Percentiles rank a stretch among this genome's conserved stretches.
These are phyloP conservation scores for Cryptococcus floricola DNA, from an alignment of 1,284 basidiomycete genomes.

Conservation along the genomic window DNA sequence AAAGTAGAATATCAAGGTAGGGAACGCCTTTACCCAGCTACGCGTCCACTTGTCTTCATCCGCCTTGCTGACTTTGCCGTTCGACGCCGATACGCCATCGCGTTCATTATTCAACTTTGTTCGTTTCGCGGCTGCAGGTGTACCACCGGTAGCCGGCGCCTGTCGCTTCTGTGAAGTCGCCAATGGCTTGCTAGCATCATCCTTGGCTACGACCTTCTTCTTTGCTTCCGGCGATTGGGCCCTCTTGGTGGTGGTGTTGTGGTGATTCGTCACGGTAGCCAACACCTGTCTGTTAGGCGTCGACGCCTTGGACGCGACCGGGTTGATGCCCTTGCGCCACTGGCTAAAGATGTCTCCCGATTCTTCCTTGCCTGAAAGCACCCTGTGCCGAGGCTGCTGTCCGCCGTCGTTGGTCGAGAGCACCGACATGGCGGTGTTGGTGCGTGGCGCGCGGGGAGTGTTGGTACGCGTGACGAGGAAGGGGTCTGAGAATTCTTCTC, in stretches of 20 bases:
- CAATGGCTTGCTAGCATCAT: background rate
- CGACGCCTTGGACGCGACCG: background rate
- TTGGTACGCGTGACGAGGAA: background rate
- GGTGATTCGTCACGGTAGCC: conserved; percentile 12
- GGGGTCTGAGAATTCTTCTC: conserved; percentile 7
- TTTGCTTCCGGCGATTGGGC: conserved; percentile 10
- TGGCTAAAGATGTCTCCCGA: conserved; percentile 9
- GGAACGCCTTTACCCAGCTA: conserved; percentile 82
- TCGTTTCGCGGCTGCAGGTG: conserved; percentile 3
- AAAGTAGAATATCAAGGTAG: conserved; percentile 79
- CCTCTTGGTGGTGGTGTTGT: background rate
- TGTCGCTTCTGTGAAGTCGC: conserved; percentile 6
- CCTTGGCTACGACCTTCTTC: background rate
- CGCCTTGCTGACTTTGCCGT: background rate
- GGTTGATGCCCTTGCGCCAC: conserved; percentile 7
- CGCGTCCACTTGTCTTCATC: conserved; percentile 69
- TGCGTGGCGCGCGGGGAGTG: background rate
- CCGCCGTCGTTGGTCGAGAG: conserved; percentile 1
- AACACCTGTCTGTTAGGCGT: conserved; percentile 8
- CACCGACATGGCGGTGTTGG: background rate
- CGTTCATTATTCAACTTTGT: conserved; percentile 1
- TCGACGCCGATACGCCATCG: background rate
- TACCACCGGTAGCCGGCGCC: background rate
- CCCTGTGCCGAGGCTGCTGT: background rate
- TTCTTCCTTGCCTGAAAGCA: background rate